Percentiles rank a stretch among this genome's conserved stretches.
phyloP scores from a whole-genome alignment of 2,329 filamentous ascomycete species.

The Chaetomium strumarium region DNA sequence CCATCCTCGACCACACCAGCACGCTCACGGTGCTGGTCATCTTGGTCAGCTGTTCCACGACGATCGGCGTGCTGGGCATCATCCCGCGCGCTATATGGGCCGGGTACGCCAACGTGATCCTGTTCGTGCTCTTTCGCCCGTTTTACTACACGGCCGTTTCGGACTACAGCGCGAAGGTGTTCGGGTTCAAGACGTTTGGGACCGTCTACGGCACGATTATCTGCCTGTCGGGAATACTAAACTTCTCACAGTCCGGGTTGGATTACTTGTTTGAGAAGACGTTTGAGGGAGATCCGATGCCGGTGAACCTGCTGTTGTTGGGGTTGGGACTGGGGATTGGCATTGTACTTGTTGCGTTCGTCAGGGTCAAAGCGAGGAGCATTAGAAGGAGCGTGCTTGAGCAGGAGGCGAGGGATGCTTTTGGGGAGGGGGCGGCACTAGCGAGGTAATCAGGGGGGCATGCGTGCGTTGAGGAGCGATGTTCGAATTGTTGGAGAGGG shows the following conservation, averaged over 20 bases:
- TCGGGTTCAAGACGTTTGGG: constrained; percentile 85
- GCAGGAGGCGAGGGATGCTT: no score
- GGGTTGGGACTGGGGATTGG: constrained; percentile 59
- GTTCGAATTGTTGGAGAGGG: no score
- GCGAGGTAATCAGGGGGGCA: no score
- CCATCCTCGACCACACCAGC: constrained; percentile 68
- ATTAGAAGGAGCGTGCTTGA: no score
- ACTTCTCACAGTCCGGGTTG: constrained; percentile 75
- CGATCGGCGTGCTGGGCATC: constrained; percentile 71
- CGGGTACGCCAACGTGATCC: constrained; percentile 67
- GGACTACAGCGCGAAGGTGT: constrained; percentile 86
- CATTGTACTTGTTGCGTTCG: constrained; percentile 58
- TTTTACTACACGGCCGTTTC: constrained; percentile 89
- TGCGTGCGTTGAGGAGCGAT: no score
- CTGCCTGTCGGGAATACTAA: constrained; percentile 74
- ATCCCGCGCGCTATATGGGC: constrained; percentile 60
- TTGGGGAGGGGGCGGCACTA: no score
- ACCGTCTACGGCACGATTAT: constrained; percentile 93
- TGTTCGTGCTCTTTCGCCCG: constrained; percentile 81
- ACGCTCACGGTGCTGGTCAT: constrained; percentile 65
- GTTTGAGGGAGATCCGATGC: constrained; percentile 67
- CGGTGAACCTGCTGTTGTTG: constrained; percentile 68
- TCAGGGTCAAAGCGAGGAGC: constrained; percentile 39
- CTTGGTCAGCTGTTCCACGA: constrained; percentile 65
- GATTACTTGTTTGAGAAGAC: constrained; percentile 70